These are phyloP conservation scores for Kitagawia praeruptora DNA, from an alignment of 129 eudicot genomes.

Conservation along the genomic window DNA sequence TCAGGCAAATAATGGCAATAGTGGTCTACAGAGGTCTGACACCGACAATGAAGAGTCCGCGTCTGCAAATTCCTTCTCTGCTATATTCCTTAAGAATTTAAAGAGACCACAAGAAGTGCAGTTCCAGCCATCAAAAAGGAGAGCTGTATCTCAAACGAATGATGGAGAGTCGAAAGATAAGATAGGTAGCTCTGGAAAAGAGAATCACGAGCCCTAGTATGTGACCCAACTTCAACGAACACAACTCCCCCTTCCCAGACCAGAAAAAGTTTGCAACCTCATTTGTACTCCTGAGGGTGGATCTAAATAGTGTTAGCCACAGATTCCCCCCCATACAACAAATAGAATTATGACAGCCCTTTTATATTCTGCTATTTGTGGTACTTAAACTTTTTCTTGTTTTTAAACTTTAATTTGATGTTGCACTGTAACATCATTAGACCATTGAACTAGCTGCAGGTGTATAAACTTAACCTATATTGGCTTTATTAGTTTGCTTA, in stretches of 20 bases:
- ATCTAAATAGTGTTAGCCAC: background rate
- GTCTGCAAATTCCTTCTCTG: constrained; percentile 52
- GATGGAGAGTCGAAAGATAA: background rate
- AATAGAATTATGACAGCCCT: background rate
- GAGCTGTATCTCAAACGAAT: constrained; percentile 14
- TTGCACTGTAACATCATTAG: background rate
- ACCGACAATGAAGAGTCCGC: constrained; percentile 16
- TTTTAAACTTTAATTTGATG: background rate
- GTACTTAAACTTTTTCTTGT: background rate
- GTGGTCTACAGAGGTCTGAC: constrained; percentile 41
- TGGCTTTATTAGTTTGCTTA: background rate
- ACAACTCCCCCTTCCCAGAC: background rate
- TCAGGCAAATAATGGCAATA: constrained; percentile 59
- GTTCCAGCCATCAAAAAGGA: constrained; percentile 56
- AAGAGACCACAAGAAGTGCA: constrained; percentile 35
- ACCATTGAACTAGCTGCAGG: background rate
- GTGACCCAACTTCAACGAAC: background rate
- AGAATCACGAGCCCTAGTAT: background rate
- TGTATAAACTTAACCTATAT: background rate
- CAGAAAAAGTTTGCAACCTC: background rate
- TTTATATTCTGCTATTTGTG: background rate
- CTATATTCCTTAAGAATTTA: constrained; percentile 33
- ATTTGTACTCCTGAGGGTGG: background rate
- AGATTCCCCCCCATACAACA: background rate
- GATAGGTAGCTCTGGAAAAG: background rate